Evolutionary conservation across 2,329 filamentous ascomycete species (phyloP).

Genomic region (Pseudogymnoascus sp.): DNA sequence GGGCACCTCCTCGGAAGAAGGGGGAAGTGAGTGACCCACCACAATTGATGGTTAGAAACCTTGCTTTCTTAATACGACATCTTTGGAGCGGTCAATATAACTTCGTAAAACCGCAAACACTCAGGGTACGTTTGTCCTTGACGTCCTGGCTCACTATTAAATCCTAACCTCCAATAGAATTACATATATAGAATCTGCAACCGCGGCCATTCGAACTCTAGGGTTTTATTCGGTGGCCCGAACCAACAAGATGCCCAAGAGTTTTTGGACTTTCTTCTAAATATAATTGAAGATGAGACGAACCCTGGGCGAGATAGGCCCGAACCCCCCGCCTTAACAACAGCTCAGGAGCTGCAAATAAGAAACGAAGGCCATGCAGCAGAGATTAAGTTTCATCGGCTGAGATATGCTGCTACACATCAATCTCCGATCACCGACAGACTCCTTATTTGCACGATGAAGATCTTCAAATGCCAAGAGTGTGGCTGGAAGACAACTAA

Average conservation of each 20-base stretch:
- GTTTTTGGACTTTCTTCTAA: conserved; percentile 75
- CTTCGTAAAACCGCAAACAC: conserved; percentile 43
- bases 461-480: conserved; percentile 4
- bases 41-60: conserved; percentile 52
- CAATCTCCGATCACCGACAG: neutral
- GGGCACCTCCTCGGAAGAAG: conserved; percentile 61
- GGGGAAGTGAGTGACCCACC: conserved; percentile 46
- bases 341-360: conserved; percentile 10
- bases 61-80: conserved; percentile 48
- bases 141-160: conserved; percentile 11
- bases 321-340: conserved; percentile 49
- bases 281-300: conserved; percentile 78
- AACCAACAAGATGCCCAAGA: conserved; percentile 89
- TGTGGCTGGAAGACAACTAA: conserved; percentile 59
- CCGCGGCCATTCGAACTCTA: conserved; percentile 33
- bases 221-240: conserved; percentile 59
- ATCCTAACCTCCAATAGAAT: conserved; percentile 40
- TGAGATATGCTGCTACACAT: neutral
- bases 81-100: conserved; percentile 28
- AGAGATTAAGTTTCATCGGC: conserved; percentile 9
- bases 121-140: conserved; percentile 44
- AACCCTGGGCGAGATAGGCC: conserved; percentile 58
- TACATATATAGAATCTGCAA: conserved; percentile 61
- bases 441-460: neutral
- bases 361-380: conserved; percentile 6